Percentiles rank a stretch among this genome's conserved stretches.
phyloP scores from a whole-genome alignment of 2,329 filamentous ascomycete species.

The Aspergillus brunneoviolaceus region DNA sequence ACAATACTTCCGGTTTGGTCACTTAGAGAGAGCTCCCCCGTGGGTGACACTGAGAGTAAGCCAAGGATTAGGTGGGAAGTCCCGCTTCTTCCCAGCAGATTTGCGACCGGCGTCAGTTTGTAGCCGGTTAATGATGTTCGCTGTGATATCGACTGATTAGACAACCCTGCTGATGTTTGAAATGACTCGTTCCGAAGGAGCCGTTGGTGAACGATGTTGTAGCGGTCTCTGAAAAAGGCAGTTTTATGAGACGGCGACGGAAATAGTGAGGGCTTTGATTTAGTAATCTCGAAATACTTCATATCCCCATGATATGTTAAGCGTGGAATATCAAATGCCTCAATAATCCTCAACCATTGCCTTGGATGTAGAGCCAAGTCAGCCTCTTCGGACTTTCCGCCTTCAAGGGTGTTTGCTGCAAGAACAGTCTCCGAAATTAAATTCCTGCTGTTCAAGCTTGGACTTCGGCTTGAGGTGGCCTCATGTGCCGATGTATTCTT shows the following conservation, averaged over 20 bases:
- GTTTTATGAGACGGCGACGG: constrained; percentile 81
- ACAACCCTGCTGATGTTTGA: constrained; percentile 72
- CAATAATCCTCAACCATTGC: constrained; percentile 79
- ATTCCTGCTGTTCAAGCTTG: constrained; percentile 52
- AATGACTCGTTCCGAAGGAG: constrained; percentile 92
- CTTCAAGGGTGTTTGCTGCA: constrained; percentile 43
- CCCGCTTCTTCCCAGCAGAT: constrained; percentile 73
- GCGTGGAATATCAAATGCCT: constrained; percentile 78
- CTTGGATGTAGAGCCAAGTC: constrained; percentile 69
- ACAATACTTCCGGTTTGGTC: constrained; percentile 86
- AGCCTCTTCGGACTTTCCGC: constrained; percentile 53
- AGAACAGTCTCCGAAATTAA: constrained; percentile 32
- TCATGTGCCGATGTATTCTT: constrained; percentile 46
- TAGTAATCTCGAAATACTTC: constrained; percentile 83
- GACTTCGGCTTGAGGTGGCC: constrained; percentile 37
- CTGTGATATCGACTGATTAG: constrained; percentile 55
- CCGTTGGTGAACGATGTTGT: constrained; percentile 88
- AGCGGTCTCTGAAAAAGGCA: constrained; percentile 80
- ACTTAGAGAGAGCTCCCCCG: constrained; percentile 76
- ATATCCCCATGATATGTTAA: constrained; percentile 56
- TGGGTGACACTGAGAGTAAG: constrained; percentile 75
- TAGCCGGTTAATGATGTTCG: constrained; percentile 66
- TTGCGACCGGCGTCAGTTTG: constrained; percentile 83
- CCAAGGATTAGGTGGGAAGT: constrained; percentile 84
- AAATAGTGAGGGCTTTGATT: constrained; percentile 67